Evolutionary conservation across 768 basidiomycete genomes (phyloP), one percentile per base, ranked within the genome.

Genomic region (Paxillus involutus): DNA sequence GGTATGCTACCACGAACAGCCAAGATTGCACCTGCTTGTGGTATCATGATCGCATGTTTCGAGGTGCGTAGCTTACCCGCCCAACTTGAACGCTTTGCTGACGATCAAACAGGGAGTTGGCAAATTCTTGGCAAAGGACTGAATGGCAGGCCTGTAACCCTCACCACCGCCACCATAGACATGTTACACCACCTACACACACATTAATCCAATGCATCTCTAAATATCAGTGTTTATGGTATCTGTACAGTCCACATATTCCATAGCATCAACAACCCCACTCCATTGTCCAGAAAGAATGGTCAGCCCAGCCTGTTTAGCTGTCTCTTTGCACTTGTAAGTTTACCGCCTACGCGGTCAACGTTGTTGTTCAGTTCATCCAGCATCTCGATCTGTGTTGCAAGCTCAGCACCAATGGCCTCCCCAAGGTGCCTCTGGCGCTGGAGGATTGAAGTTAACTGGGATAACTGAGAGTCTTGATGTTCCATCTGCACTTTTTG

Each of bases 1-100:
- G 97, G 97, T 0, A 73, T 93, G 39, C 70, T 85, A 8, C 96
- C 96, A 47, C 85, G 97, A 37, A 85, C 95, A 49, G 93, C 85
- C 41, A 99, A 98, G 72, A 96, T 97, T 58, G 93, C 93, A 11
- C 97, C 97, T 37, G 97, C 96, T 40, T 99, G 97, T 71, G 96
- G 96, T 21, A 88, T 99, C 60, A 98, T 98, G 96, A 97, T 98
- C 68, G 85, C 91, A 52, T 94, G 88, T 69, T 98, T 88, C 67
- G 95, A 98, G 84, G 94, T 85, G 60, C 30, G 80, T 42, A 21
- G 17, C 37, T 49, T 48, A 53, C 33, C 21, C 24, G 26, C 24
- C 52, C 12, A 53, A 35, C 26, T 39, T 44, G 6, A 53, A 70
- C 35, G 33, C 24, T 26, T 53, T 35, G 12, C 59, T 65, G 40